Evolutionary conservation across 116 monocot species (phyloP), one percentile per base, ranked within the genome.

Genomic region (Cymodocea nodosa): DNA sequence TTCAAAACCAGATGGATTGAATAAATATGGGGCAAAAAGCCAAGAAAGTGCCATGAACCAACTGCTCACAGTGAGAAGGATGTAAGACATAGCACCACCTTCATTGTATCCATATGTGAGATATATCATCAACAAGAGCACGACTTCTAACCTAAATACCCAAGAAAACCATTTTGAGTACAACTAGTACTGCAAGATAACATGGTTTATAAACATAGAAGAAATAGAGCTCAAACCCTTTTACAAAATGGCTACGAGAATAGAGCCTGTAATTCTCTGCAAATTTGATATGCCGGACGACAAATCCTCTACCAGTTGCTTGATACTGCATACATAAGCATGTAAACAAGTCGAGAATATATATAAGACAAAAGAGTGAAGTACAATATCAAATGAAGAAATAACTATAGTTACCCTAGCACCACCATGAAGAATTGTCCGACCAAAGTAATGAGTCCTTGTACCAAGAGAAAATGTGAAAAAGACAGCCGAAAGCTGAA

Each of bases 1-100:
- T 39, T 98, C 98, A 84, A 98, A 98, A 6, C 98, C 98, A 75
- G 98, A 85, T 14, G 98, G 98, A 59, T 98, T 98, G 69, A 98
- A 98, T 23, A 84, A 56, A 71, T 88, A 98, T 15, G 98, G 98
- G 61, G 92, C 98, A 80, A 98, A 88, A 70, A 98, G 90, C 98
- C 98, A 98, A 52, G 98, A 98, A 35, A 91, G 22, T 68, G 86
- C 84, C 88, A 98, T 82, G 69, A 89, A 91, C 98, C 98, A 98
- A 77, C 98, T 91, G 72, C 91, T 91, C 24, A 98, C 62, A 10
- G 80, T 77, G 11, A 98, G 85, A 52, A 98, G 77, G 19, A 98
- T 98, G 67, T 91, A 98, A 15, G 80, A 71, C 17, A 94, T 20
- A 17, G 83, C 88, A 70, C 83, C 88, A 56, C 78, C 74, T 51